These are phyloP conservation scores for Patellaria atrata DNA, from an alignment of 495 filamentous ascomycete genomes.

Conservation along the genomic window DNA sequence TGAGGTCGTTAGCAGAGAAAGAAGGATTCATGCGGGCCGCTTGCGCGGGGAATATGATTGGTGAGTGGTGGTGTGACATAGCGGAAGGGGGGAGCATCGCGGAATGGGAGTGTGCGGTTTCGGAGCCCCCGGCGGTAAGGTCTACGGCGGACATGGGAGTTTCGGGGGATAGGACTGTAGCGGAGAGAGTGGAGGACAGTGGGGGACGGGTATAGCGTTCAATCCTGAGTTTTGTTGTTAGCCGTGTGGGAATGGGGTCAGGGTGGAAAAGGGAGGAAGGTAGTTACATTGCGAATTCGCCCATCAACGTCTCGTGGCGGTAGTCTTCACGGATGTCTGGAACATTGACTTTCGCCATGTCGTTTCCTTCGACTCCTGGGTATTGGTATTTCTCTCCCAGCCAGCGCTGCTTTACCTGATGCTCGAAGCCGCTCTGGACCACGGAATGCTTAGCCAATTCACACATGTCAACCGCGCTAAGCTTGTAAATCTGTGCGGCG, in stretches of 20 bases:
- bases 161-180: constrained; percentile 12
- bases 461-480: constrained; percentile 96
- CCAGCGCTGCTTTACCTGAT: constrained; percentile 78
- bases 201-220: constrained; percentile 21
- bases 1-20: constrained; percentile 5
- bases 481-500: constrained; percentile 95
- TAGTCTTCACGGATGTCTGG: constrained; percentile 84
- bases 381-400: constrained; percentile 59
- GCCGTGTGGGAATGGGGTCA: background rate
- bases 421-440: constrained; percentile 84
- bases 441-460: constrained; percentile 94
- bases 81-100: constrained; percentile 9
- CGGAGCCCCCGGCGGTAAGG: constrained; percentile 17
- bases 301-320: constrained; percentile 64
- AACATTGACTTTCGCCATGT: constrained; percentile 89
- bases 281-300: constrained; percentile 67
- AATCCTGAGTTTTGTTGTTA: constrained; percentile 15
- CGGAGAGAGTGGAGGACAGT: constrained; percentile 6
- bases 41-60: constrained; percentile 12
- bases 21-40: constrained; percentile 10
- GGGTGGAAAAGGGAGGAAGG: background rate
- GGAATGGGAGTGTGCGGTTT: constrained; percentile 13
- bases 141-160: constrained; percentile 7
- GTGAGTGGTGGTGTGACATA: constrained; percentile 6
- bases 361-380: constrained; percentile 67